A percentile compares a stretch with the other conserved stretches of the same genome.
These are phyloP conservation scores for Macrophomina phaseolina DNA, from an alignment of 2,329 filamentous ascomycete species.

Conservation along the genomic window DNA sequence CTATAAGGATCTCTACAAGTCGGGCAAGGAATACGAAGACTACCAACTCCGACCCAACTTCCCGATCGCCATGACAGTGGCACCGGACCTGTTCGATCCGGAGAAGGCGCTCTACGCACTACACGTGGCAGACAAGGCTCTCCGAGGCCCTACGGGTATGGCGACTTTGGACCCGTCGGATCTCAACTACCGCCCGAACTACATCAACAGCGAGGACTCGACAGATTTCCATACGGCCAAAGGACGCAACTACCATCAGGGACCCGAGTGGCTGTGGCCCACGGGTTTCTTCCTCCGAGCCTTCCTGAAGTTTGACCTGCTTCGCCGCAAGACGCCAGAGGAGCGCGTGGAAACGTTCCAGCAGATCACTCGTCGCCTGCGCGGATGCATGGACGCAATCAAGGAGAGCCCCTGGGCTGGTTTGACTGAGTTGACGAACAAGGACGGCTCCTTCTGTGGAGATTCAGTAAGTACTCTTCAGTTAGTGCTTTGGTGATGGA, in stretches of 20 bases:
- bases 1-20: slow-evolving; percentile 96
- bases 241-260: slow-evolving; percentile 96
- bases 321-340: slow-evolving; percentile 68
- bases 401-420: slow-evolving; percentile 84
- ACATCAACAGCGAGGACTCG: slow-evolving; percentile 93
- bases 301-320: slow-evolving; percentile 86
- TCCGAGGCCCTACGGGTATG: slow-evolving; percentile 91
- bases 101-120: slow-evolving; percentile 80
- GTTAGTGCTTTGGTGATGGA: slow-evolving; percentile 26
- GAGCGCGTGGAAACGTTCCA: slow-evolving; percentile 89
- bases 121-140: slow-evolving; percentile 75
- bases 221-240: slow-evolving; percentile 90
- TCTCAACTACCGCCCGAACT: slow-evolving; percentile 91
- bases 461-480: slow-evolving; percentile 74
- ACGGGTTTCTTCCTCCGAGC: slow-evolving; percentile 94
- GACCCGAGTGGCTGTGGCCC: slow-evolving; percentile 98
- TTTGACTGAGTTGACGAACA: slow-evolving; percentile 90
- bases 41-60: slow-evolving; percentile 97
- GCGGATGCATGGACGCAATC: slow-evolving; percentile 85
- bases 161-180: slow-evolving; percentile 92
- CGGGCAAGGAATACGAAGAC: slow-evolving; percentile 94
- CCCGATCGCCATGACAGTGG: slow-evolving; percentile 92
- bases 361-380: slow-evolving; percentile 84
- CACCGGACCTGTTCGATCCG: slow-evolving; percentile 83
- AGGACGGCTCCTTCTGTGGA: slow-evolving; percentile 78